Evolutionary conservation across 1,139 yeast species (phyloP).

Genomic region (Candida sojae): DNA sequence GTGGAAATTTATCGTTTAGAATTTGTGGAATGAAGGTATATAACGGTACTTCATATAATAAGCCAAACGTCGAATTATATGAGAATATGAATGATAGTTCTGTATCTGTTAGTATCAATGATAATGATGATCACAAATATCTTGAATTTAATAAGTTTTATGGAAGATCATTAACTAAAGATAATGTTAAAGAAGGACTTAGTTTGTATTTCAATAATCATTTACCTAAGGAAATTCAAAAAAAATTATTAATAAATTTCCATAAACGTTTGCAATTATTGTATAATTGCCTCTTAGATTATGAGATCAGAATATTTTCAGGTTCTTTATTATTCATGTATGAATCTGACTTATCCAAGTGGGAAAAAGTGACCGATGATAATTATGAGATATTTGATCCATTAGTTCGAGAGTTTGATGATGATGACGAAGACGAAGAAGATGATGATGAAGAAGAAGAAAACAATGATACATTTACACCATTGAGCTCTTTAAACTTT

Average conservation of each 20-base stretch:
- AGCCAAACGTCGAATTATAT: constrained; percentile 14
- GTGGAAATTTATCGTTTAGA: constrained; percentile 72
- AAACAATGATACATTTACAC: constrained; percentile 20
- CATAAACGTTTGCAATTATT: constrained; percentile 61
- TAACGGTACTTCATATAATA: constrained; percentile 14
- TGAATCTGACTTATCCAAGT: constrained; percentile 62
- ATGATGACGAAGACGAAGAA: constrained; percentile 32
- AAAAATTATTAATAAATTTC: constrained; percentile 39
- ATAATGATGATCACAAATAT: constrained; percentile 34
- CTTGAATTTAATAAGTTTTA: constrained; percentile 61
- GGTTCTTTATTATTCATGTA: constrained; percentile 74
- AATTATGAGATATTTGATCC: constrained; percentile 38
- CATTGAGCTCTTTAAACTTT: constrained; percentile 51
- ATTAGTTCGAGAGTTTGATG: constrained; percentile 29
- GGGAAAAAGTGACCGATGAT: constrained; percentile 35
- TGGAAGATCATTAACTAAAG: constrained; percentile 60
- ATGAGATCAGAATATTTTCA: constrained; percentile 69
- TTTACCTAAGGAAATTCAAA: constrained; percentile 15
- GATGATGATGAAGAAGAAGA: constrained; percentile 22
- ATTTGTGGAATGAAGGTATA: constrained; percentile 86
- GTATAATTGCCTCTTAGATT: constrained; percentile 59
- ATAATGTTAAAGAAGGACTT: constrained; percentile 51
- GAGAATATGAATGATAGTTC: constrained; percentile 19
- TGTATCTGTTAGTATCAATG: constrained; percentile 12
- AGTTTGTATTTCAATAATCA: constrained; percentile 32